These are phyloP conservation scores for Jasminum sambac DNA, from an alignment of 257 asterid genomes.

Conservation along the genomic window DNA sequence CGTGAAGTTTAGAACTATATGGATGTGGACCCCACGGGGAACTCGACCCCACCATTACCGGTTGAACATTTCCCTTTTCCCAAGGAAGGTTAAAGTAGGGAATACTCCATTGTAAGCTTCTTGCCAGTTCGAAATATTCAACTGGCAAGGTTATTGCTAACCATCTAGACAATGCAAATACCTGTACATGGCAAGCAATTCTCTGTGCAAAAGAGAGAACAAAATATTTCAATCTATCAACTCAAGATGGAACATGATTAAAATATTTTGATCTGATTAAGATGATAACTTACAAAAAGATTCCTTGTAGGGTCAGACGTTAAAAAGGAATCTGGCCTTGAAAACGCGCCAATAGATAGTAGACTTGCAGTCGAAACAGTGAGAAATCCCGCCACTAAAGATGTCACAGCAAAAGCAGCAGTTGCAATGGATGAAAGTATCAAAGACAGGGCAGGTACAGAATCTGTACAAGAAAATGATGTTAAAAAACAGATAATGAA, in stretches of 20 bases:
- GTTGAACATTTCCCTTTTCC: slow-evolving; percentile 46
- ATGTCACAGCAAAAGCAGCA: slow-evolving; percentile 65
- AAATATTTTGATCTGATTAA: background rate
- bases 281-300: slow-evolving; percentile 61
- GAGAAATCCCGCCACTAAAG: slow-evolving; percentile 66
- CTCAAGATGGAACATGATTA: too few species aligned
- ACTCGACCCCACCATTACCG: slow-evolving; percentile 52
- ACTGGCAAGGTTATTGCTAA: slow-evolving; percentile 72
- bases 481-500: background rate
- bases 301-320: slow-evolving; percentile 71
- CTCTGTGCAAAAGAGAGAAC: slow-evolving; percentile 53
- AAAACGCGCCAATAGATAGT: slow-evolving; percentile 66
- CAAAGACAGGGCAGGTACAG: slow-evolving; percentile 64
- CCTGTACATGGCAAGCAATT: slow-evolving; percentile 82
- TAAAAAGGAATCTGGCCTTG: slow-evolving; percentile 49
- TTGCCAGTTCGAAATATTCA: slow-evolving; percentile 76
- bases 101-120: slow-evolving; percentile 87
- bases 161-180: slow-evolving; percentile 80
- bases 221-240: background rate
- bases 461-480: slow-evolving; percentile 41
- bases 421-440: slow-evolving; percentile 65
- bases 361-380: slow-evolving; percentile 81
- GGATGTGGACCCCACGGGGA: slow-evolving; percentile 48
- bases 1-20: slow-evolving; percentile 35
- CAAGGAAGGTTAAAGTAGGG: slow-evolving; percentile 91